Base-by-base conservation (phyloP, 176 grass and related monocot species). In the Avena atlantica region DNA sequence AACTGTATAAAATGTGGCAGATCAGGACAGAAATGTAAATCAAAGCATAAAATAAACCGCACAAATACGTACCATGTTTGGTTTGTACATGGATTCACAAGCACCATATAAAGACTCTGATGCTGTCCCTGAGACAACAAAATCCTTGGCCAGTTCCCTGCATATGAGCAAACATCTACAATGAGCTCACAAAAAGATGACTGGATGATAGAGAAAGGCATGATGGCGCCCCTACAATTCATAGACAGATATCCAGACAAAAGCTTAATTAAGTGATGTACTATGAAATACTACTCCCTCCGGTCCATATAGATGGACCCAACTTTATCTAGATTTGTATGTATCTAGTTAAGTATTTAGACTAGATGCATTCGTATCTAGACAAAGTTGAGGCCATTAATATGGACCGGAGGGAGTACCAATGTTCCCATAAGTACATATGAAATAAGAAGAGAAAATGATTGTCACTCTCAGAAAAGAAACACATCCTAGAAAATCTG, bases 81-180 rank as follows among this genome's bases (percentile, higher is more conserved):
- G 97, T 58, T 99, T 99, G 84, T 94, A 99, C 94, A 99, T 99
- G 57, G 97, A 99, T 81, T 99, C 97, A 87, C 97, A 99, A 67
- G 89, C 94, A 93, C 97, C 97, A 94, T 99, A 99, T 59, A 99
- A 40, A 71, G 97, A 99, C 48, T 99, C 97, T 8, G 92, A 90
- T 69, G 97, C 92, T 66, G 97, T 94, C 72, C 97, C 97, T 76
- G 97, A 99, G 83, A 99, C 94, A 59, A 99, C 97, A 90, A 99
- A 99, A 85, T 99, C 97, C 84, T 99, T 99, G 40, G 97, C 97
- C 49, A 99, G 87, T 68, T 99, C 97, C 87, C 97, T 99, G 91
- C n/a, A 79, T 34, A 53, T 8, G 58, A 84, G 86, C 13, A 88
- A 61, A 83, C 16, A 75, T 36, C 10, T 73, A 47, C 74, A 58